A percentile compares a stretch with the other conserved stretches of the same genome.
Evolutionary conservation across 345 rosid species (phyloP).

Genomic region (Cochlearia excelsa): DNA sequence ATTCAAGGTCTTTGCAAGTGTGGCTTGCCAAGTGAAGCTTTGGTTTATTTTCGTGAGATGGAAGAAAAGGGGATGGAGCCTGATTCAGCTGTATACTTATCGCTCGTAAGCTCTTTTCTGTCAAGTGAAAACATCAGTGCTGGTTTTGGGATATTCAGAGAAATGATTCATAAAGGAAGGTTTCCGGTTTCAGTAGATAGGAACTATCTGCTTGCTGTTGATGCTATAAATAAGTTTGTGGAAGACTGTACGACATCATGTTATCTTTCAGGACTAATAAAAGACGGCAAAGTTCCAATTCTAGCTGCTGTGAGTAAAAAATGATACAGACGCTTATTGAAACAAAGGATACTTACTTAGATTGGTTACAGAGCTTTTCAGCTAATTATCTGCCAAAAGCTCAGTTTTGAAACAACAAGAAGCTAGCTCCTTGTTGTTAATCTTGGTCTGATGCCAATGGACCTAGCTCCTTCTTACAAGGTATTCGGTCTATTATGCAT

Average conservation of each 20-base stretch:
- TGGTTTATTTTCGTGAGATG: conserved; percentile 61
- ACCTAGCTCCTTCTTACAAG: conserved; percentile 17
- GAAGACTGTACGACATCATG: conserved; percentile 54
- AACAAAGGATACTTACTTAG: conserved; percentile 5
- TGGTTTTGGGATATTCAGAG: conserved; percentile 58
- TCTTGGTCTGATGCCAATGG: conserved; percentile 26
- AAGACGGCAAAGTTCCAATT: conserved; percentile 44
- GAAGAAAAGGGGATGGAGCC: conserved; percentile 61
- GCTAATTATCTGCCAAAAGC: conserved; percentile 13
- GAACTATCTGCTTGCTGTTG: conserved; percentile 41
- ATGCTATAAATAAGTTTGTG: conserved; percentile 48
- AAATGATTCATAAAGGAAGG: conserved; percentile 52
- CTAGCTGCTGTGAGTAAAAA: conserved; percentile 27
- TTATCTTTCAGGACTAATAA: conserved; percentile 45
- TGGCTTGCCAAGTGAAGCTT: conserved; percentile 54
- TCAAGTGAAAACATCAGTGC: conserved; percentile 39
- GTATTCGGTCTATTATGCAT: conserved; percentile 12
- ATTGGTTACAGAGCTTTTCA: conserved; percentile 17
- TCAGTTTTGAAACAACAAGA: conserved; percentile 22
- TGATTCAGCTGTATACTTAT: conserved; percentile 54
- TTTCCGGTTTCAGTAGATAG: conserved; percentile 53
- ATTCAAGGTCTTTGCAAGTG: conserved; percentile 81
- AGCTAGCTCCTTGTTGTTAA: conserved; percentile 15
- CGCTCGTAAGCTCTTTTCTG: conserved; percentile 50
- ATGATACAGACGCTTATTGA: conserved; percentile 16